Conservation (phyloP, 1,284 basidiomycete genomes). For the Cryptococcus sp. region DNA sequence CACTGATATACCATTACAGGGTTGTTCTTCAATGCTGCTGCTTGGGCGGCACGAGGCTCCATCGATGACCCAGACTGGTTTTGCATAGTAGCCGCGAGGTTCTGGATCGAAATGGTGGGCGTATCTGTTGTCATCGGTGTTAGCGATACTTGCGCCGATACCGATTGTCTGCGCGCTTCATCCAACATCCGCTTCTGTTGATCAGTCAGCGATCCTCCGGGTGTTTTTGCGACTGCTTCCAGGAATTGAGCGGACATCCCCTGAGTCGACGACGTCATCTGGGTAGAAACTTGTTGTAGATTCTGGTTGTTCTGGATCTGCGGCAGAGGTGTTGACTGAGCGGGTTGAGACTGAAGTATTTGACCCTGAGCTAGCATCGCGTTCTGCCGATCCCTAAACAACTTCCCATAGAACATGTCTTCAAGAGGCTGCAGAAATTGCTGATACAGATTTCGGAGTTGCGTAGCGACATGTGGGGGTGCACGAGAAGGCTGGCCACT, state of each 20-base stretch:
- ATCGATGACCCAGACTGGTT: not conserved
- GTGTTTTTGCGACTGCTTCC: constrained; percentile 9
- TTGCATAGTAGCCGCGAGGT: not conserved
- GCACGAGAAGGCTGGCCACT: constrained; percentile 23
- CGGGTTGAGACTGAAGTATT: not conserved
- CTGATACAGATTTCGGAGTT: constrained; percentile 23
- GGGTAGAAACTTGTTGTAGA: not conserved
- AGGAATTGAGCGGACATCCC: constrained; percentile 14
- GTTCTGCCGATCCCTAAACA: constrained; percentile 2
- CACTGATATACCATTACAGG: constrained; percentile 3
- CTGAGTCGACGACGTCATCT: not conserved
- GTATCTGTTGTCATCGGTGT: not conserved
- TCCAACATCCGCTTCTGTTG: constrained; percentile 23
- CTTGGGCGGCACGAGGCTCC: not conserved
- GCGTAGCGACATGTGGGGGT: constrained; percentile 18
- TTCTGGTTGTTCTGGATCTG: constrained; percentile 1
- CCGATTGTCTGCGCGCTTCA: constrained; percentile 11
- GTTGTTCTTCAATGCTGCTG: constrained; percentile 2
- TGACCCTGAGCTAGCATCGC: constrained; percentile 4
- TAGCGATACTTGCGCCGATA: not conserved
- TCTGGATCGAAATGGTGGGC: not conserved
- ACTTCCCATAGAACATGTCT: constrained; percentile 16
- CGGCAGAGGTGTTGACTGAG: not conserved
- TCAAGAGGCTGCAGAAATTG: constrained; percentile 18
- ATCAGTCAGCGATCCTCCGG: constrained; percentile 11